Percentiles rank a stretch among this genome's conserved stretches.
phyloP scores from a whole-genome alignment of 2,329 filamentous ascomycete genomes.

The Colletotrichum lupini region DNA sequence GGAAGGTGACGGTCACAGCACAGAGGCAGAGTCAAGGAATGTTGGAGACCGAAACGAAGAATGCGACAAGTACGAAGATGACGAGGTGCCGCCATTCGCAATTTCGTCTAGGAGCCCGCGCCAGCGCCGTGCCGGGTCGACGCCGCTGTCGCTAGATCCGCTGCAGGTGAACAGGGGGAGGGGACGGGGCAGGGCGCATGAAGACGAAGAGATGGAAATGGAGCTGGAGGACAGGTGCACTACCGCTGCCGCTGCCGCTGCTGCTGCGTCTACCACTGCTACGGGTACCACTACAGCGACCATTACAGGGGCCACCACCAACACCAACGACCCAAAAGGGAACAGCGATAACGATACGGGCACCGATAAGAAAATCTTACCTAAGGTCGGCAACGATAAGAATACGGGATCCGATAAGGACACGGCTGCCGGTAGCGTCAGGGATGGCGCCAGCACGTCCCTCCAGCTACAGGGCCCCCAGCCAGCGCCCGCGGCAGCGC shows the following conservation, averaged over 20 bases:
- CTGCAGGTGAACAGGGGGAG: slow-evolving; percentile 12
- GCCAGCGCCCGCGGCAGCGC: background rate
- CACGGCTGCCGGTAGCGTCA: background rate
- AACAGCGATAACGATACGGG: background rate
- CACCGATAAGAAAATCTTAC: too few species aligned
- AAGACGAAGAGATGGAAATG: slow-evolving; percentile 4
- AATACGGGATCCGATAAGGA: background rate
- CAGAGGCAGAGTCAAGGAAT: background rate
- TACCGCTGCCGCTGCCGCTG: slow-evolving; percentile 15
- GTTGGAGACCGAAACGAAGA: background rate
- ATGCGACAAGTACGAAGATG: background rate
- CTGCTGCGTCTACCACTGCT: background rate
- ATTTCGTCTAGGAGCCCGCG: slow-evolving; percentile 25
- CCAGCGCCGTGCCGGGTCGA: slow-evolving; percentile 35
- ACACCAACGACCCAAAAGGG: background rate
- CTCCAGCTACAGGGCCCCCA: background rate
- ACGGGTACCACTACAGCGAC: background rate
- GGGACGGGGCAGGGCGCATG: background rate
- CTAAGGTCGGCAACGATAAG: background rate
- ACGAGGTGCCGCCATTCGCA: background rate
- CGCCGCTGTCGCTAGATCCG: slow-evolving; percentile 35
- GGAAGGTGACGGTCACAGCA: background rate
- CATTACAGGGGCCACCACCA: background rate
- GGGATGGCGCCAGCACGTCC: background rate
- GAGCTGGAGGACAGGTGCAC: slow-evolving; percentile 9